Evolutionary conservation across 208 protist species (phyloP).

Genomic region (Porcisia deanei): DNA sequence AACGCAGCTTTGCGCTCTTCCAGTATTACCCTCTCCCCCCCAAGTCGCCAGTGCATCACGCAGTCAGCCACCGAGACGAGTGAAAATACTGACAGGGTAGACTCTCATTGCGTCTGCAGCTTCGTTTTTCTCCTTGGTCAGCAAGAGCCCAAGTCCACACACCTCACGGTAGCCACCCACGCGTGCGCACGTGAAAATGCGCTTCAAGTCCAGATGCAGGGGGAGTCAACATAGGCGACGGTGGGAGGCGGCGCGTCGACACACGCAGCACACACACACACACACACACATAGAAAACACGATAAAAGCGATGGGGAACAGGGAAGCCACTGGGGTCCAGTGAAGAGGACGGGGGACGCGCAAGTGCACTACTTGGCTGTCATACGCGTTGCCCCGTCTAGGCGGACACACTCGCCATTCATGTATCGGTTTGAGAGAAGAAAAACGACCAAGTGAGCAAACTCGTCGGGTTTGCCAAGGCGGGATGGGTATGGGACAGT

Average conservation of each 20-base stretch:
- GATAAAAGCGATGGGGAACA: neutral
- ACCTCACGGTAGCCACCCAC: neutral
- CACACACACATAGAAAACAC: neutral
- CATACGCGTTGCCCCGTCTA: slow-evolving; percentile 53
- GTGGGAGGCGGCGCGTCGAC: neutral
- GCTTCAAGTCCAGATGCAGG: neutral
- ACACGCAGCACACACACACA: neutral
- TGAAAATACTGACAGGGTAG: too few species aligned
- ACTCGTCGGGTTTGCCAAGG: slow-evolving; percentile 72
- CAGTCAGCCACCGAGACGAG: neutral
- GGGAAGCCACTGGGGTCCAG: too few species aligned
- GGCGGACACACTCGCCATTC: slow-evolving; percentile 67
- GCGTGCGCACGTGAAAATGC: neutral
- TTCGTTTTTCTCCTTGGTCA: neutral
- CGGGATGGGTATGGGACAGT: slow-evolving; percentile 66
- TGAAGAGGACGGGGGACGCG: too few species aligned
- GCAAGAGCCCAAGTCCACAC: neutral
- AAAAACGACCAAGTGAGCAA: slow-evolving; percentile 52
- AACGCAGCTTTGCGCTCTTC: neutral
- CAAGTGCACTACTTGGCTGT: slow-evolving; percentile 28
- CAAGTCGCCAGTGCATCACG: neutral
- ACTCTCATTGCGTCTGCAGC: neutral
- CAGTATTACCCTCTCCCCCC: too few species aligned
- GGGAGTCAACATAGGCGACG: neutral
- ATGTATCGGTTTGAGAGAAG: slow-evolving; percentile 80